A percentile compares a stretch with the other conserved stretches of the same genome.
Evolutionary conservation across 805 yeast species (phyloP).

Genomic region (Ogataea henricii): DNA sequence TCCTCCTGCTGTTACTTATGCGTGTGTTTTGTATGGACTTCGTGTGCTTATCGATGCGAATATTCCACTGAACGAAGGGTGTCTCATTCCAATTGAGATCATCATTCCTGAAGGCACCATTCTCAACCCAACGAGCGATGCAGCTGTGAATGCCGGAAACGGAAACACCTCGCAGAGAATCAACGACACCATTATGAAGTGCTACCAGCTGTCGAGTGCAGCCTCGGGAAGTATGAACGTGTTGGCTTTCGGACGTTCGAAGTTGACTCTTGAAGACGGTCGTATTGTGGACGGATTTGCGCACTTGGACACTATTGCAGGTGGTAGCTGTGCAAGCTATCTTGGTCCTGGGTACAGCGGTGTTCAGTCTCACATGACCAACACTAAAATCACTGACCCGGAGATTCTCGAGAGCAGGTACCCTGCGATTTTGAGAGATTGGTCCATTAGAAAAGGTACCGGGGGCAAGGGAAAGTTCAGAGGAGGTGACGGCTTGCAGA

Average conservation of each 20-base stretch:
- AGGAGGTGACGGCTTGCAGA: constrained; percentile 54
- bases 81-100: constrained; percentile 34
- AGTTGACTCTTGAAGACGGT: constrained; percentile 45
- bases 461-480: constrained; percentile 51
- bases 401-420: constrained; percentile 54
- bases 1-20: constrained; percentile 53
- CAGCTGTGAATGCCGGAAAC: constrained; percentile 47
- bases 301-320: constrained; percentile 55
- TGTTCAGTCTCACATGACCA: constrained; percentile 44
- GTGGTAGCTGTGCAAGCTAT: constrained; percentile 55
- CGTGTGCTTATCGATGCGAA: constrained; percentile 50
- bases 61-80: constrained; percentile 59
- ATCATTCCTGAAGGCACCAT: constrained; percentile 38
- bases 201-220: constrained; percentile 81
- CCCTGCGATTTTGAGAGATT: constrained; percentile 50
- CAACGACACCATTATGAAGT: constrained; percentile 78
- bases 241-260: constrained; percentile 69
- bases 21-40: constrained; percentile 56
- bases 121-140: constrained; percentile 45
- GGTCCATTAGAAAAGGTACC: constrained; percentile 43
- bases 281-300: constrained; percentile 48
- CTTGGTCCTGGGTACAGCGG: constrained; percentile 47
- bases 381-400: constrained; percentile 47
- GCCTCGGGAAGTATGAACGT: constrained; percentile 91
- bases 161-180: constrained; percentile 87